These are phyloP conservation scores for Chrysoporthe puriensis DNA, from an alignment of 2,329 filamentous ascomycete species.

Conservation along the genomic window DNA sequence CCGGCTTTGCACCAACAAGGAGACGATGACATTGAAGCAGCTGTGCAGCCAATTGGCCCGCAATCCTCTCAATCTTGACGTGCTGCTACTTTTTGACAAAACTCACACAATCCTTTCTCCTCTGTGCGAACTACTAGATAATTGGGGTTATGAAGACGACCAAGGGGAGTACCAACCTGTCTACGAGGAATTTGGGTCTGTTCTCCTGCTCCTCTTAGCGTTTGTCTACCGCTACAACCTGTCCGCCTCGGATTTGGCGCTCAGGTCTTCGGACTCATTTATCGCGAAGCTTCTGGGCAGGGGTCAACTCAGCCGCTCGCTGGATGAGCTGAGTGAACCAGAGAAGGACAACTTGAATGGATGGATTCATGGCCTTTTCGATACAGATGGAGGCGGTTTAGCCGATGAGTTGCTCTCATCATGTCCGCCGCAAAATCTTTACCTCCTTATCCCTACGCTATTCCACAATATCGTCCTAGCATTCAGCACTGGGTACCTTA, in stretches of 20 bases:
- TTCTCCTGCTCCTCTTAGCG: constrained; percentile 73
- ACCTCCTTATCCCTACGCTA: constrained; percentile 74
- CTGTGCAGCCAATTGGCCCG: constrained; percentile 74
- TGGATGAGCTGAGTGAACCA: constrained; percentile 64
- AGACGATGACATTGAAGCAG: constrained; percentile 78
- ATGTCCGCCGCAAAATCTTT: constrained; percentile 82
- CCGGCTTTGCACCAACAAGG: constrained; percentile 71
- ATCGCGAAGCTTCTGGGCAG: constrained; percentile 67
- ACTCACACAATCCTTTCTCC: constrained; percentile 71
- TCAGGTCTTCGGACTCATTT: constrained; percentile 64
- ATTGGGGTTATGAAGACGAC: constrained; percentile 81
- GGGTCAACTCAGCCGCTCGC: constrained; percentile 58
- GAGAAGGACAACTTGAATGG: constrained; percentile 69
- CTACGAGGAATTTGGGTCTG: constrained; percentile 83
- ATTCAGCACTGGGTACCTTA: constrained; percentile 65
- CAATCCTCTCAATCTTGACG: constrained; percentile 72
- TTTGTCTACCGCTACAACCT: constrained; percentile 78
- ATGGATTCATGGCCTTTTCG: constrained; percentile 80
- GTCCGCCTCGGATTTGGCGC: constrained; percentile 65
- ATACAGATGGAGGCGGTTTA: constrained; percentile 72
- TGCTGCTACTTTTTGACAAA: constrained; percentile 76
- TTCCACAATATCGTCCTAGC: constrained; percentile 77
- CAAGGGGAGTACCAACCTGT: constrained; percentile 83
- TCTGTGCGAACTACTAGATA: constrained; percentile 74
- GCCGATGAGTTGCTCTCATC: constrained; percentile 81